These are phyloP conservation scores for Sanghuangporus baumii DNA, from an alignment of 1,284 basidiomycete genomes.

Conservation along the genomic window DNA sequence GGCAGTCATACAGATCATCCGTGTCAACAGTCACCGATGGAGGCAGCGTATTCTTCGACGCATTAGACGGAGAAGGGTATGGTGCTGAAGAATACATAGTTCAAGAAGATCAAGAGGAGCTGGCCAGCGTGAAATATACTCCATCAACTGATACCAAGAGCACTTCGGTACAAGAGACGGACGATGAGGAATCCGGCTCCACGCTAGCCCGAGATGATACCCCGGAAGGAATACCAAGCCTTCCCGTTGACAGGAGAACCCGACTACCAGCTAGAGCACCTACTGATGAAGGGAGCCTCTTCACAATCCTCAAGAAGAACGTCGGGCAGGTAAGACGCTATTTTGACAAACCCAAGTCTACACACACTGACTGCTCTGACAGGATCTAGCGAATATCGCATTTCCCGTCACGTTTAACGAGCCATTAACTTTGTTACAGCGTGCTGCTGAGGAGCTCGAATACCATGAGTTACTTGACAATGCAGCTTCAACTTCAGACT, in stretches of 20 bases:
- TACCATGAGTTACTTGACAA: conserved; percentile 67
- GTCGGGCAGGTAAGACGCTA: conserved; percentile 68
- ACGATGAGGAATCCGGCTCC: conserved; percentile 15
- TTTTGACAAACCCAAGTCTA: background rate
- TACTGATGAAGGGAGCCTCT: conserved; percentile 83
- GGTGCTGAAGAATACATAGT: conserved; percentile 67
- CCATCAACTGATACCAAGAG: conserved; percentile 11
- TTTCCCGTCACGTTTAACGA: conserved; percentile 90
- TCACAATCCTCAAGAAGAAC: conserved; percentile 86
- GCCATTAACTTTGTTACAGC: conserved; percentile 77
- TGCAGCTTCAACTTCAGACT: conserved; percentile 58
- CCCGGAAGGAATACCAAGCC: conserved; percentile 17
- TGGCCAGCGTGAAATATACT: conserved; percentile 23
- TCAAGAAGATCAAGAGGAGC: conserved; percentile 32
- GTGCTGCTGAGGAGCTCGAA: conserved; percentile 79
- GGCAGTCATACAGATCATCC: conserved; percentile 30
- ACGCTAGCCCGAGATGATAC: conserved; percentile 23
- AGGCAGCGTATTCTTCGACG: conserved; percentile 69
- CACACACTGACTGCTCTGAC: background rate
- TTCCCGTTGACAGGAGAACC: conserved; percentile 45
- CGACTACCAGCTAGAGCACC: conserved; percentile 61
- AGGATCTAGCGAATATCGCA: conserved; percentile 83
- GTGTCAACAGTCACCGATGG: conserved; percentile 43
- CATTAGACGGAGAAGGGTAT: conserved; percentile 43
- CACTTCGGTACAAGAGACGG: conserved; percentile 4